Percentiles rank a stretch among this genome's conserved stretches.
Conservation (phyloP, 371 early-diverging fungal genomes). For the Coemansia sp. region DNA sequence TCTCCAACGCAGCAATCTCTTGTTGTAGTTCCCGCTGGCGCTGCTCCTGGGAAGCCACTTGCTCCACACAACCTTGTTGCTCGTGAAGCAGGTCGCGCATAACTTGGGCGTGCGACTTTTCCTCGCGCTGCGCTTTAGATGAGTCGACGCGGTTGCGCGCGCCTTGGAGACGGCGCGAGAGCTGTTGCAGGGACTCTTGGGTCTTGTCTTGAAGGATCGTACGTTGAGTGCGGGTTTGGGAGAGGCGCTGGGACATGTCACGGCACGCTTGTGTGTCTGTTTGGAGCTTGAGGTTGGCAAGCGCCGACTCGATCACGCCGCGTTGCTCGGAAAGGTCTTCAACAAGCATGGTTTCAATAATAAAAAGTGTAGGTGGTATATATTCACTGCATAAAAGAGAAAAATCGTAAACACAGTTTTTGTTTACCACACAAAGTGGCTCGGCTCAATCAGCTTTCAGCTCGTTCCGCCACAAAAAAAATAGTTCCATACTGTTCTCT, state of each 20-base stretch:
- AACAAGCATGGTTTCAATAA: slow-evolving; percentile 3
- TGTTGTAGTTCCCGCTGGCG: slow-evolving; percentile 5
- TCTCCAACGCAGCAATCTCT: slow-evolving; percentile 23
- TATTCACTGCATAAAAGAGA: neutral
- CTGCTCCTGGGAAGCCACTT: slow-evolving; percentile 11
- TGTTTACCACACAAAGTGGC: neutral
- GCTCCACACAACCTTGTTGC: slow-evolving; percentile 1
- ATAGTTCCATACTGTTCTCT: neutral
- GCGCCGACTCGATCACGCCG: slow-evolving; percentile 16
- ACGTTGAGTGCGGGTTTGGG: slow-evolving; percentile 7
- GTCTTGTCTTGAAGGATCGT: slow-evolving; percentile 15
- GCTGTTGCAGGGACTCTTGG: slow-evolving; percentile 40
- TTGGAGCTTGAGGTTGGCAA: slow-evolving; percentile 27
- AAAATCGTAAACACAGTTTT: neutral
- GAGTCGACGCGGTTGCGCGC: slow-evolving; percentile 38
- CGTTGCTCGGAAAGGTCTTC: slow-evolving; percentile 38
- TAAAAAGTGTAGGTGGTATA: neutral
- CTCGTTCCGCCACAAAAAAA: neutral
- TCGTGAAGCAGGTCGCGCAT: slow-evolving; percentile 41
- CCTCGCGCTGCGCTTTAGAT: slow-evolving; percentile 42
- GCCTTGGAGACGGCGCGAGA: slow-evolving; percentile 41
- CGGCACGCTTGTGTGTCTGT: slow-evolving; percentile 25
- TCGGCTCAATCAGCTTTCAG: neutral
- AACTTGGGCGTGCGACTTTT: slow-evolving; percentile 40
- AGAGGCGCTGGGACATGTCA: slow-evolving; percentile 7